These are phyloP conservation scores for Fusarium fracticaudum DNA, from an alignment of 2,329 filamentous ascomycete genomes.

Conservation along the genomic window DNA sequence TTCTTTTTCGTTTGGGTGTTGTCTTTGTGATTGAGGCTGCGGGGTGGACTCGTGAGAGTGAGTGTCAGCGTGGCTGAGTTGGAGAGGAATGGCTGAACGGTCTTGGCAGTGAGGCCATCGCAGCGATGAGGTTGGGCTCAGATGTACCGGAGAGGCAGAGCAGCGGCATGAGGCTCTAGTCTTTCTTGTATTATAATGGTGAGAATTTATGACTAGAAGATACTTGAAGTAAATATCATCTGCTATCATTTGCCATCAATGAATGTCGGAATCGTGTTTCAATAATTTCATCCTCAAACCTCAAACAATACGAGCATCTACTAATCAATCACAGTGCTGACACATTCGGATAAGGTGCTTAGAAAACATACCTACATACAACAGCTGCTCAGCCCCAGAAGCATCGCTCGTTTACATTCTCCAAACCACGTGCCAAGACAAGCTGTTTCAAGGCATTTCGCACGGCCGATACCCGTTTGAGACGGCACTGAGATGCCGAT, in stretches of 20 bases:
- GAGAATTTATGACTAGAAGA: background rate
- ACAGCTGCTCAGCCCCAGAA: background rate
- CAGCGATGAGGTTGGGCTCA: background rate
- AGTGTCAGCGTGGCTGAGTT: background rate
- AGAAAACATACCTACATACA: background rate
- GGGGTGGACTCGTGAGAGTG: background rate
- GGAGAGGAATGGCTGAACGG: background rate
- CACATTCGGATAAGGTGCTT: background rate
- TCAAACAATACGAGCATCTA: background rate
- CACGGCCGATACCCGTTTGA: background rate
- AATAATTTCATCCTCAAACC: background rate
- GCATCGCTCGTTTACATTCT: background rate
- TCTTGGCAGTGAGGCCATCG: background rate
- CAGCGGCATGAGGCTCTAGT: fast-evolving
- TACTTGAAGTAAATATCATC: background rate
- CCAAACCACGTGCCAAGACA: background rate
- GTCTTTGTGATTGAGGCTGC: background rate
- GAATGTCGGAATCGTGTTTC: fast-evolving
- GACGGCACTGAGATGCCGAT: background rate
- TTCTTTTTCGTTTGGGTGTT: background rate
- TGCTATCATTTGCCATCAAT: background rate
- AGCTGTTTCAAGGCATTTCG: background rate
- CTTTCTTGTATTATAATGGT: fast-evolving
- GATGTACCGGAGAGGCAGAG: fast-evolving
- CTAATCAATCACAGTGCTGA: background rate